Evolutionary conservation across 2,329 filamentous ascomycete genomes (phyloP).

Genomic region (Apiospora hydei): DNA sequence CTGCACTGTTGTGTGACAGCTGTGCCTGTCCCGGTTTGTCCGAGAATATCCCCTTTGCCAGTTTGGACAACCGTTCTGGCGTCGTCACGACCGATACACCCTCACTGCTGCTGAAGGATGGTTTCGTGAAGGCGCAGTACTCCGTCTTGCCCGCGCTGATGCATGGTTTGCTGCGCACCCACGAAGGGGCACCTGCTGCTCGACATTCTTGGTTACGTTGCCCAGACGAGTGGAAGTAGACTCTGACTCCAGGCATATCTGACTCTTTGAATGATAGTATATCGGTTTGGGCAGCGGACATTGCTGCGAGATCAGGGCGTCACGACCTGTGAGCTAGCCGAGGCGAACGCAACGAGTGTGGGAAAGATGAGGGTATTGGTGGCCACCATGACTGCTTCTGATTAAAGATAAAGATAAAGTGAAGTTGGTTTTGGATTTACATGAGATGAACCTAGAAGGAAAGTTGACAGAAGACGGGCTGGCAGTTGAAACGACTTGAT

Average conservation of each 20-base stretch:
- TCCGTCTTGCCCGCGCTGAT: conserved; percentile 28
- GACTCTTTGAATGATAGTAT: not conserved
- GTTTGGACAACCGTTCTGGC: conserved; percentile 30
- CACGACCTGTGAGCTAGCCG: not conserved
- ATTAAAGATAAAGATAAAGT: not conserved
- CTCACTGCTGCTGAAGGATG: conserved; percentile 35
- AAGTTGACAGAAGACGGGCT: not conserved
- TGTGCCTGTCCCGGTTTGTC: conserved; percentile 19
- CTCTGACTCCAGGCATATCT: not conserved
- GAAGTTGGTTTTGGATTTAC: not conserved
- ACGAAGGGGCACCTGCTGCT: not conserved
- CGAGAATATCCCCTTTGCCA: conserved; percentile 25
- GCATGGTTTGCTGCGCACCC: conserved; percentile 27
- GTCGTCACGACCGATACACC: conserved; percentile 42
- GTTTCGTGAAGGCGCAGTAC: conserved; percentile 38
- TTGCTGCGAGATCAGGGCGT: not conserved
- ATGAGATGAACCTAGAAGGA: conserved; percentile 6
- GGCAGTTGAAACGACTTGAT: not conserved
- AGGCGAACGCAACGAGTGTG: not conserved
- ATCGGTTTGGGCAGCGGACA: not conserved
- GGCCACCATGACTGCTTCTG: not conserved
- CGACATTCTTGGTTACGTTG: not conserved
- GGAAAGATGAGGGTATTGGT: not conserved
- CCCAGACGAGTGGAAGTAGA: not conserved
- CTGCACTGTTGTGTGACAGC: not conserved